These are phyloP conservation scores for Iberis pinnata DNA, from an alignment of 345 rosid species.

Conservation along the genomic window DNA sequence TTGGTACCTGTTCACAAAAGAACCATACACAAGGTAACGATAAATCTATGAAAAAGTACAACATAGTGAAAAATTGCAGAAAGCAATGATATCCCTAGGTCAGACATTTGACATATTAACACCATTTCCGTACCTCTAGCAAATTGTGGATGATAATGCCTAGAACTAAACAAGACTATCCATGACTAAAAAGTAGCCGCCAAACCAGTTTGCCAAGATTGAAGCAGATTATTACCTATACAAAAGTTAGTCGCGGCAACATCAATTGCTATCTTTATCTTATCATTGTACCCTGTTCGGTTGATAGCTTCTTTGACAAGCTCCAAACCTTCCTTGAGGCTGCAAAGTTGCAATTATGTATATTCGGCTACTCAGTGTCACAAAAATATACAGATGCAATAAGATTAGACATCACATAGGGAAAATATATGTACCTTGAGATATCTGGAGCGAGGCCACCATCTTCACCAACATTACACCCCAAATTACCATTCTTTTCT, in stretches of 20 bases:
- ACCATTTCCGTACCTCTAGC: conserved; percentile 1
- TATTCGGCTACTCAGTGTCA: conserved; percentile 10
- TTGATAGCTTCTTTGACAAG: conserved; percentile 83
- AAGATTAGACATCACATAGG: conserved; percentile 20
- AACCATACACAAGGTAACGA: conserved; percentile 3
- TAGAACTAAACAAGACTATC: conserved; percentile 14
- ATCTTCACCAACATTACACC: conserved; percentile 85
- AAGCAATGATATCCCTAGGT: not conserved
- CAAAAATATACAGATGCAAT: not conserved
- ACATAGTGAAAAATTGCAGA: not conserved
- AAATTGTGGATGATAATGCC: conserved; percentile 12
- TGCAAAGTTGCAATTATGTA: conserved; percentile 33
- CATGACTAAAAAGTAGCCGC: not conserved
- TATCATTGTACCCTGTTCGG: conserved; percentile 78
- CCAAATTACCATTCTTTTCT: conserved; percentile 68
- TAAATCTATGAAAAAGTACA: conserved; percentile 5
- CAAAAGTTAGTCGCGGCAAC: conserved; percentile 85
- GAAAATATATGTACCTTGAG: conserved; percentile 48
- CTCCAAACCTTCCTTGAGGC: conserved; percentile 85
- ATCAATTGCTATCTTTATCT: conserved; percentile 86
- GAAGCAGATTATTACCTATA: conserved; percentile 62
- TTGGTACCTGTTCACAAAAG: conserved; percentile 55
- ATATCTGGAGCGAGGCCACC: conserved; percentile 95
- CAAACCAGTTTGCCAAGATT: conserved; percentile 20
- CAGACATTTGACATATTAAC: conserved; percentile 1